A percentile compares a stretch with the other conserved stretches of the same genome.
Evolutionary conservation across 768 basidiomycete species (phyloP).

Genomic region (Lentinus brumalis): DNA sequence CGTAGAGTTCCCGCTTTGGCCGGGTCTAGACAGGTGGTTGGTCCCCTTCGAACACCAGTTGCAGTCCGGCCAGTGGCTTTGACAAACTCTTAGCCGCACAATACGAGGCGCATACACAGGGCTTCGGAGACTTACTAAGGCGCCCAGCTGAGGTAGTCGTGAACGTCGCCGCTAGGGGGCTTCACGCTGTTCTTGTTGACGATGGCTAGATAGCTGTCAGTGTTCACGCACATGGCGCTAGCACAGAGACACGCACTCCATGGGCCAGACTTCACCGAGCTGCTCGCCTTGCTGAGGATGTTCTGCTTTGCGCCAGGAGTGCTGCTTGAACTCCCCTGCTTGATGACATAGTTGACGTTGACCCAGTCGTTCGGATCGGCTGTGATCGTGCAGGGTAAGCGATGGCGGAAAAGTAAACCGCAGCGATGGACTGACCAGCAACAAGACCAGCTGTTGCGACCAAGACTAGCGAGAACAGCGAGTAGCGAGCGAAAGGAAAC

Average conservation of each 20-base stretch:
- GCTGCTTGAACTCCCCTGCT: slow-evolving; percentile 28
- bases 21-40: slow-evolving; percentile 22
- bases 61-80: slow-evolving; percentile 57
- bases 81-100: not conserved
- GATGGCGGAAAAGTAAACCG: not conserved
- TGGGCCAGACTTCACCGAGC: slow-evolving; percentile 39
- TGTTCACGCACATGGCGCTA: not conserved
- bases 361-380: slow-evolving; percentile 55
- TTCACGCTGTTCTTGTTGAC: slow-evolving; percentile 32
- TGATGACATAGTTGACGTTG: slow-evolving; percentile 43
- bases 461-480: slow-evolving; percentile 1
- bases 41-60: slow-evolving; percentile 47
- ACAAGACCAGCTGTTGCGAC: slow-evolving; percentile 13
- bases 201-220: slow-evolving; percentile 33
- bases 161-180: slow-evolving; percentile 41
- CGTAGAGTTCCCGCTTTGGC: slow-evolving; percentile 6
- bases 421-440: slow-evolving; percentile 7
- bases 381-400: slow-evolving; percentile 14
- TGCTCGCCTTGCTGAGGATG: slow-evolving; percentile 40
- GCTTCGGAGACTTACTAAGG: slow-evolving; percentile 47
- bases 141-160: slow-evolving; percentile 60
- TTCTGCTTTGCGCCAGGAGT: slow-evolving; percentile 36
- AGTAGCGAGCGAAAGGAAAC: not conserved
- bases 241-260: slow-evolving; percentile 35
- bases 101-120: not conserved